phyloP scores from a whole-genome alignment of 768 basidiomycete species.

The Phylloporus sp. region DNA sequence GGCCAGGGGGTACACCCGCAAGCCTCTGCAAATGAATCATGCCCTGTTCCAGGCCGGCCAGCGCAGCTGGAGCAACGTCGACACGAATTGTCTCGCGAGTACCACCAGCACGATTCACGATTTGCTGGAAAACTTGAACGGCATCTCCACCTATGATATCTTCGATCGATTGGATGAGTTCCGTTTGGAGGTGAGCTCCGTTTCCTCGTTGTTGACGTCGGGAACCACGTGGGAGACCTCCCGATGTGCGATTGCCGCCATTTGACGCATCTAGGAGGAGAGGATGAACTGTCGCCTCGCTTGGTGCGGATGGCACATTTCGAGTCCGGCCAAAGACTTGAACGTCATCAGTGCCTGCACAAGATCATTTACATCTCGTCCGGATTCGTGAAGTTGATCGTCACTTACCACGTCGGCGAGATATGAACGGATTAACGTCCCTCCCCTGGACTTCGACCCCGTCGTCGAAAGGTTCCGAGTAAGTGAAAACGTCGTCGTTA shows the following conservation, averaged over 20 bases:
- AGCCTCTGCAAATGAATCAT: slow-evolving; percentile 46
- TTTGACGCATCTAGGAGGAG: slow-evolving; percentile 65
- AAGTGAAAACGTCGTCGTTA: slow-evolving; percentile 52
- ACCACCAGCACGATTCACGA: slow-evolving; percentile 60
- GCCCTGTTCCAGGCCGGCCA: slow-evolving; percentile 58
- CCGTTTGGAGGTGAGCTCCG: slow-evolving; percentile 43
- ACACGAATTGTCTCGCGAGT: slow-evolving; percentile 69
- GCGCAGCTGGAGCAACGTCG: slow-evolving; percentile 64
- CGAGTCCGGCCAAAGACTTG: slow-evolving; percentile 64
- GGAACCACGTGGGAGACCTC: slow-evolving; percentile 43
- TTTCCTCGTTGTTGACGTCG: slow-evolving; percentile 58
- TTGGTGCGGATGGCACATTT: slow-evolving; percentile 45
- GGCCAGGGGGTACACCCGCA: slow-evolving; percentile 45
- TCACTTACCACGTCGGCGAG: slow-evolving; percentile 43
- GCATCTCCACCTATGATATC: slow-evolving; percentile 79
- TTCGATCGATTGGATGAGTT: slow-evolving; percentile 74
- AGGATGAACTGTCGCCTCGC: slow-evolving; percentile 77
- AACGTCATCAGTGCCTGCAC: slow-evolving; percentile 48
- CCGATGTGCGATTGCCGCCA: slow-evolving; percentile 40
- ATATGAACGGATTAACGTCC: slow-evolving; percentile 39
- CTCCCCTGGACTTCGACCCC: slow-evolving; percentile 43
- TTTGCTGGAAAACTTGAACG: slow-evolving; percentile 78
- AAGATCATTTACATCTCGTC: neutral
- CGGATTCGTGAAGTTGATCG: neutral
- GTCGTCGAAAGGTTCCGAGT: slow-evolving; percentile 49